These are phyloP conservation scores for Phytophthora foliorum DNA, from an alignment of 352 stramenopile genomes.

Conservation along the genomic window DNA sequence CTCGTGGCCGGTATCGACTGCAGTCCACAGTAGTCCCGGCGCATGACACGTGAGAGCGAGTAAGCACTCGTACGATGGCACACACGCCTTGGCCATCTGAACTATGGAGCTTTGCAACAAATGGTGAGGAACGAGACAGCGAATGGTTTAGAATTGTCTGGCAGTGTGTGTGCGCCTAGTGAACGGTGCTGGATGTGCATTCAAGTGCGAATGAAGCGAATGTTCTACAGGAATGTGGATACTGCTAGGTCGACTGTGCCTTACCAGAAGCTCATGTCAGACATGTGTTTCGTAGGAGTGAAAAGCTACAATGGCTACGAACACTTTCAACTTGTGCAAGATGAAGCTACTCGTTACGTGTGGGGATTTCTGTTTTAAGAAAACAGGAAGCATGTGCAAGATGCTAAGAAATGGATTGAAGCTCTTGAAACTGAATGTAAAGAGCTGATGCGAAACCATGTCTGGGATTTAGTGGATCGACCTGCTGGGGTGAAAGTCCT, in stretches of 20 bases:
- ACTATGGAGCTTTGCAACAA: neutral
- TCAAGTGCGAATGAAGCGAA: neutral
- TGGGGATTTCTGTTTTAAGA: neutral
- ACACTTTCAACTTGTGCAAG: neutral
- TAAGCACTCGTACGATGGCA: neutral
- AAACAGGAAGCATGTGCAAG: neutral
- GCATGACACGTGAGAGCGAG: neutral
- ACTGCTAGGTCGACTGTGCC: neutral
- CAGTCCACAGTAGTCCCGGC: neutral
- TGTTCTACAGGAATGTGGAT: neutral
- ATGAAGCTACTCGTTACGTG: neutral
- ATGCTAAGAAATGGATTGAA: neutral
- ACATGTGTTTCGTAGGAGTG: neutral
- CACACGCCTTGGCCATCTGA: neutral
- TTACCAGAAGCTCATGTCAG: neutral
- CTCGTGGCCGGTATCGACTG: neutral
- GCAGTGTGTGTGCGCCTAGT: neutral
- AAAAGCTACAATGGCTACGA: neutral
- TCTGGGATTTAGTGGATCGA: neutral
- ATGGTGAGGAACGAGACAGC: neutral
- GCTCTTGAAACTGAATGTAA: neutral
- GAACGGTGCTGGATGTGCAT: neutral
- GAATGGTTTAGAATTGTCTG: neutral
- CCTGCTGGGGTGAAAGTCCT: neutral
- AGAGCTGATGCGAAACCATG: neutral